Conservation (phyloP, 73 alveolate genomes). For the Effrenium voratum region DNA sequence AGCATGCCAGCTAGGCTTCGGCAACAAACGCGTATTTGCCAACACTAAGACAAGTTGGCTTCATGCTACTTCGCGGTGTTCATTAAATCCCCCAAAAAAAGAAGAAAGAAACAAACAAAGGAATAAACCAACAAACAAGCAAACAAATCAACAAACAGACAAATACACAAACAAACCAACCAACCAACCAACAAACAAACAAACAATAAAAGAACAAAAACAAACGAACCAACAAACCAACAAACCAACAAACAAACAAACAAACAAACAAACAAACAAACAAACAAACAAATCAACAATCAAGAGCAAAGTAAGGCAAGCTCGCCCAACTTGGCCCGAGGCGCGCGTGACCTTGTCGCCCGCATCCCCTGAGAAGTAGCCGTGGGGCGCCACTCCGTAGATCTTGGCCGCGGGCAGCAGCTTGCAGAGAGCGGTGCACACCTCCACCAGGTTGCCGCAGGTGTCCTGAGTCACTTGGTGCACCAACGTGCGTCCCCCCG, state of each 20-base stretch:
- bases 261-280: too few species aligned
- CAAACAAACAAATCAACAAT: too few species aligned
- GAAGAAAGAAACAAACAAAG: too few species aligned
- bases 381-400: slow-evolving; percentile 87
- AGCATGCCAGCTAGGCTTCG: too few species aligned
- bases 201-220: not conserved
- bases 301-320: too few species aligned
- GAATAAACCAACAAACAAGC: not conserved
- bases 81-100: too few species aligned
- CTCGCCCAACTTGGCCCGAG: too few species aligned
- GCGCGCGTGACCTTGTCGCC: slow-evolving; percentile 42
- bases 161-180: not conserved
- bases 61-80: too few species aligned
- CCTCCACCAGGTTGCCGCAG: slow-evolving; percentile 81
- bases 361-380: slow-evolving; percentile 89
- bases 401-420: slow-evolving; percentile 26
- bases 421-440: slow-evolving; percentile 9
- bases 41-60: too few species aligned
- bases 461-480: not conserved
- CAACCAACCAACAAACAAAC: not conserved
- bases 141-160: not conserved
- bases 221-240: not conserved
- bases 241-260: too few species aligned
- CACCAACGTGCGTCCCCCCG: not conserved
- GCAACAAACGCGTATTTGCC: too few species aligned